Percentiles rank a stretch among this genome's conserved stretches.
These are phyloP conservation scores for Cryptococcus sp. DNA, from an alignment of 1,284 basidiomycete genomes.

Conservation along the genomic window DNA sequence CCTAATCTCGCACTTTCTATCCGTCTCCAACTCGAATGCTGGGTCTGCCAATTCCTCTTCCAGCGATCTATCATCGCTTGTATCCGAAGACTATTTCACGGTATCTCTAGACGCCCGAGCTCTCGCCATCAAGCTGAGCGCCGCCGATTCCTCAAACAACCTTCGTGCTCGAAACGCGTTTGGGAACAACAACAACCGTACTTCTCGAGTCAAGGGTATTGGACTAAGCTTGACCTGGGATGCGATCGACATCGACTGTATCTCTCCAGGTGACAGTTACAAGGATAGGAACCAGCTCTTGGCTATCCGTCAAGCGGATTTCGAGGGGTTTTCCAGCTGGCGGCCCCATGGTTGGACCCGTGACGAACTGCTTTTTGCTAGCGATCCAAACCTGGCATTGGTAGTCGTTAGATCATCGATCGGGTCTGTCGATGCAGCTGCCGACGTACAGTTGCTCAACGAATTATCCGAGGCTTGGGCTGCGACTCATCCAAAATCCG, in stretches of 20 bases:
- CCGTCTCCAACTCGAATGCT: conserved; percentile 1
- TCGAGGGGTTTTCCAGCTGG: conserved; percentile 40
- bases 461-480: conserved; percentile 27
- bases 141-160: conserved; percentile 37
- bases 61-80: conserved; percentile 2
- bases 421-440: conserved; percentile 32
- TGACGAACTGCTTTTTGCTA: conserved; percentile 34
- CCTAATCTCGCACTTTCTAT: conserved; percentile 23
- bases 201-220: conserved; percentile 31
- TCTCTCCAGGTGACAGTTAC: conserved; percentile 24
- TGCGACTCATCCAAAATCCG: conserved; percentile 4
- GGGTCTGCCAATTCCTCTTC: conserved; percentile 4
- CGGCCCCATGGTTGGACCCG: conserved; percentile 33
- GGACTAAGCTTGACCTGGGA: conserved; percentile 26
- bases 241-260: conserved; percentile 29
- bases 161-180: conserved; percentile 36
- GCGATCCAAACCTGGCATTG: conserved; percentile 38
- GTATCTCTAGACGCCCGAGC: conserved; percentile 30
- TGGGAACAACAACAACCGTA: conserved; percentile 26
- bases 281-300: conserved; percentile 31
- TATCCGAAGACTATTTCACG: conserved; percentile 16
- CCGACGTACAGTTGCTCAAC: conserved; percentile 33
- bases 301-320: conserved; percentile 28
- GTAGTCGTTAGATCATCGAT: conserved; percentile 25
- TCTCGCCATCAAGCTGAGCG: conserved; percentile 17